Evolutionary conservation across 345 rosid species (phyloP).

Genomic region (Cochlearia excelsa): DNA sequence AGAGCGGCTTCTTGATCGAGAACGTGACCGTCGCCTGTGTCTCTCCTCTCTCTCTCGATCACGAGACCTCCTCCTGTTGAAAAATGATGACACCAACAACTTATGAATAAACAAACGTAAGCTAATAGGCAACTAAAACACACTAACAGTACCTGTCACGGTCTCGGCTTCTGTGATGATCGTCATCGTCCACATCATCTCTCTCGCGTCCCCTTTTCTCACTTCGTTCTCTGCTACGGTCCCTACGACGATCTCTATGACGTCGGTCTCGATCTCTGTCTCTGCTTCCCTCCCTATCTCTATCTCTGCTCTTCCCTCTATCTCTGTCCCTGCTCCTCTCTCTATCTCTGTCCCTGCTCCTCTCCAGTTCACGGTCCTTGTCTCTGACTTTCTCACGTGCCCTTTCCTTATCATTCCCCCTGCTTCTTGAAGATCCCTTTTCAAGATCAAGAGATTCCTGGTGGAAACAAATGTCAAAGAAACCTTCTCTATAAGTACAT

Average conservation of each 20-base stretch:
- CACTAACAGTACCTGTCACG: slow-evolving; percentile 55
- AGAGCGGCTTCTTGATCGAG: slow-evolving; percentile 64
- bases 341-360: slow-evolving; percentile 27
- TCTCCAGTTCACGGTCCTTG: slow-evolving; percentile 27
- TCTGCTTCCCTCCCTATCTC: slow-evolving; percentile 34
- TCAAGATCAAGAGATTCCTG: slow-evolving; percentile 56
- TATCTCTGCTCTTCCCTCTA: slow-evolving; percentile 23
- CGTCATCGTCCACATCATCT: slow-evolving; percentile 70
- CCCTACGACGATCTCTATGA: slow-evolving; percentile 53
- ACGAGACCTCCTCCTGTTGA: slow-evolving; percentile 54
- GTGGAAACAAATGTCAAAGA: slow-evolving; percentile 32
- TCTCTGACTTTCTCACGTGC: slow-evolving; percentile 39
- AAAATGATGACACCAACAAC: slow-evolving; percentile 14
- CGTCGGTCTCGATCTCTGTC: slow-evolving; percentile 47
- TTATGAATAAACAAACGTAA: background rate
- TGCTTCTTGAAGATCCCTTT: slow-evolving; percentile 53
- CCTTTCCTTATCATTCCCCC: slow-evolving; percentile 48
- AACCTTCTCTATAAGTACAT: background rate
- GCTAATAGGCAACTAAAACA: background rate
- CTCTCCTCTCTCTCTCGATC: slow-evolving; percentile 75
- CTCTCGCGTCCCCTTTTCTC: slow-evolving; percentile 70
- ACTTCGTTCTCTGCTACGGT: slow-evolving; percentile 60
- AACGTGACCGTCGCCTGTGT: slow-evolving; percentile 51
- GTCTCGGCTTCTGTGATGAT: slow-evolving; percentile 49
- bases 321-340: slow-evolving; percentile 32